phyloP scores from a whole-genome alignment of 2,329 filamentous ascomycete genomes.

The Fusarium hainanense region DNA sequence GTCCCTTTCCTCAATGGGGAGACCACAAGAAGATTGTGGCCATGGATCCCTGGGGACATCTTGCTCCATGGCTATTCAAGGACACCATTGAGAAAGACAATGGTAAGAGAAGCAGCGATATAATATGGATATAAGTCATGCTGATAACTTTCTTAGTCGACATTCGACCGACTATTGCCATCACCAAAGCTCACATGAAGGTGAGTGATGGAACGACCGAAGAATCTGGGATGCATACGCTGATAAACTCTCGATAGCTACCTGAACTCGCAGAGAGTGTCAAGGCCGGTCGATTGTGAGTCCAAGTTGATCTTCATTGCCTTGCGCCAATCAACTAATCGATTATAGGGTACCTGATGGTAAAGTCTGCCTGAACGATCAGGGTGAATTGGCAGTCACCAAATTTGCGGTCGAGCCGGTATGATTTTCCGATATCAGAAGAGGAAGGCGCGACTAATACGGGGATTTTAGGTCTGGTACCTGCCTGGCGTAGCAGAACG shows the following conservation, averaged over 20 bases:
- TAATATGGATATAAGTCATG: background rate
- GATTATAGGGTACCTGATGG: constrained; percentile 73
- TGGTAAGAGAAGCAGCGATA: constrained; percentile 51
- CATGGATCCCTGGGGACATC: constrained; percentile 94
- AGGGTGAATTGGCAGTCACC: constrained; percentile 89
- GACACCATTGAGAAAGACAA: constrained; percentile 81
- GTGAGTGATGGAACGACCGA: constrained; percentile 45
- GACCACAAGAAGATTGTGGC: constrained; percentile 95
- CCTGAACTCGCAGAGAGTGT: constrained; percentile 94
- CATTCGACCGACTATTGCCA: constrained; percentile 88
- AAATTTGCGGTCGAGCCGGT: constrained; percentile 97
- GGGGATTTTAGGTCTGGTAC: constrained; percentile 72
- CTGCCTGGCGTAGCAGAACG: constrained; percentile 88
- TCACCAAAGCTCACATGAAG: constrained; percentile 95
- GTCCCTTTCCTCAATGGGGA: constrained; percentile 89
- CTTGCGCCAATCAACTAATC: constrained; percentile 24
- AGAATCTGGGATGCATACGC: background rate
- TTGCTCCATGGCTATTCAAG: constrained; percentile 85
- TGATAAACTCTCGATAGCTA: constrained; percentile 58
- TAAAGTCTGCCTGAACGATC: constrained; percentile 87
- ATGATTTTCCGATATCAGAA: constrained; percentile 48
- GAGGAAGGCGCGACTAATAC: constrained; percentile 1
- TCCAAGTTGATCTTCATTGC: background rate
- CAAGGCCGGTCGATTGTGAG: constrained; percentile 75
- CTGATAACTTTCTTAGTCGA: constrained; percentile 65